Base-by-base conservation (phyloP, 2,329 filamentous ascomycete genomes). In the Colletotrichum falcatum region DNA sequence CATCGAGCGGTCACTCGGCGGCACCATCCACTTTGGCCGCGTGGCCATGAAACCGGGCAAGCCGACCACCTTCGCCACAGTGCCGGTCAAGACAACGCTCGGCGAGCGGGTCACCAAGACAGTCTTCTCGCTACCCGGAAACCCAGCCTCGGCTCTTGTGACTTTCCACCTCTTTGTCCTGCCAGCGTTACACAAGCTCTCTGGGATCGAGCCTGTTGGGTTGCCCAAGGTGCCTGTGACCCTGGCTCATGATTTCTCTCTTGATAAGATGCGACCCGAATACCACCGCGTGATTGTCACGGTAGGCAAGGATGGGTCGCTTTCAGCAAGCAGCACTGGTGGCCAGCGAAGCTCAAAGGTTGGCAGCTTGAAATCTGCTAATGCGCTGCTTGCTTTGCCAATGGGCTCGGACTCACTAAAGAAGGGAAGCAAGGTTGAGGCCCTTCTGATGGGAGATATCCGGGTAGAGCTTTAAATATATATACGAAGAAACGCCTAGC, bases 41-140 rank as follows among this genome's bases (percentile, higher is more conserved):
- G 96, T 99, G 3, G 89, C 92, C 65, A 98, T 99, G 96, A 99
- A 99, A 83, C 96, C 96, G 0, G 96, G 96, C 5, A 99, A 98
- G 81, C 96, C 96, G 2, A 98, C 95, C 0, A 99, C 96, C 0
- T 99, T 99, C 79, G 96, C 96, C 2, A 98, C 94, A 0, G 88
- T 98, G 0, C 91, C 93, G 1, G 84, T 88, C 48, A 91, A 90
- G 79, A 84, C 88, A 70, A 87, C 88, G 72, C 78, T 76, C 1
- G 89, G 90, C 26, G 83, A 88, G 49, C 86, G 90, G 55, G 80
- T 89, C 30, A 83, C 83, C 1, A 94, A 93, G 77, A 86, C 91
- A 68, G 89, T 99, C 74, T 99, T 99, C 82, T 93, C 94, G 0
- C 86, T 99, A 0, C 96, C 96, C 0, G 96, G 96, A 0, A 99